Conservation (phyloP, 2,329 filamentous ascomycete genomes). For the Venturiaceae sp. region DNA sequence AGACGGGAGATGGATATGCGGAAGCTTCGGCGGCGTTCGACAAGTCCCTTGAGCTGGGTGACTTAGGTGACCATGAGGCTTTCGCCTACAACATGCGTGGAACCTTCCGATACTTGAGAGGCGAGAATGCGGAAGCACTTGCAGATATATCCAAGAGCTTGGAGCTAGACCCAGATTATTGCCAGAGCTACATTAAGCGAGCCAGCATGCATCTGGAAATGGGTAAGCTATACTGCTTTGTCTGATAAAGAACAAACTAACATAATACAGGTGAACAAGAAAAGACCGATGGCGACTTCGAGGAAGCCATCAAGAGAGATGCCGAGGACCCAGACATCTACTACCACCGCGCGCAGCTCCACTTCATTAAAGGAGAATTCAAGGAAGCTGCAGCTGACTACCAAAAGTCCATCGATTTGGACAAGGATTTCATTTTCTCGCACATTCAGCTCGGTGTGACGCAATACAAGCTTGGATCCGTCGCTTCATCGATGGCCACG, state of each 20-base stretch:
- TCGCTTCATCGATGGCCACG: conserved; percentile 96
- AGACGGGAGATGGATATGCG: conserved; percentile 84
- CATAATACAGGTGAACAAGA: conserved; percentile 58
- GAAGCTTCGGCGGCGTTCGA: conserved; percentile 81
- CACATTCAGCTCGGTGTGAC: conserved; percentile 99
- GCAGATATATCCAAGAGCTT: conserved; percentile 86
- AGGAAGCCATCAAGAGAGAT: conserved; percentile 75
- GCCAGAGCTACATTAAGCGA: conserved; percentile 97
- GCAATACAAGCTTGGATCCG: conserved; percentile 98
- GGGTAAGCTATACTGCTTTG: conserved; percentile 40
- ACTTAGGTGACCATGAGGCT: conserved; percentile 74
- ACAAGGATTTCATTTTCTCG: conserved; percentile 95
- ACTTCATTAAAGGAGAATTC: conserved; percentile 95
- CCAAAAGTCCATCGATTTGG: conserved; percentile 96
- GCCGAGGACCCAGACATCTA: conserved; percentile 90
- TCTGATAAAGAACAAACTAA: conserved; percentile 18
- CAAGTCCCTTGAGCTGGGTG: conserved; percentile 72
- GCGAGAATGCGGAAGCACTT: conserved; percentile 75
- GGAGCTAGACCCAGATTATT: conserved; percentile 76
- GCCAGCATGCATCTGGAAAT: conserved; percentile 96
- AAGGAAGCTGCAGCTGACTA: conserved; percentile 94
- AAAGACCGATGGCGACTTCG: conserved; percentile 81
- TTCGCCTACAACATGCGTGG: conserved; percentile 94
- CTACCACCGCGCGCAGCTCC: conserved; percentile 96
- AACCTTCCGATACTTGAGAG: conserved; percentile 87